A percentile compares a stretch with the other conserved stretches of the same genome.
These are phyloP conservation scores for Aspergillus calidoustus DNA, from an alignment of 2,329 filamentous ascomycete genomes.

Conservation along the genomic window DNA sequence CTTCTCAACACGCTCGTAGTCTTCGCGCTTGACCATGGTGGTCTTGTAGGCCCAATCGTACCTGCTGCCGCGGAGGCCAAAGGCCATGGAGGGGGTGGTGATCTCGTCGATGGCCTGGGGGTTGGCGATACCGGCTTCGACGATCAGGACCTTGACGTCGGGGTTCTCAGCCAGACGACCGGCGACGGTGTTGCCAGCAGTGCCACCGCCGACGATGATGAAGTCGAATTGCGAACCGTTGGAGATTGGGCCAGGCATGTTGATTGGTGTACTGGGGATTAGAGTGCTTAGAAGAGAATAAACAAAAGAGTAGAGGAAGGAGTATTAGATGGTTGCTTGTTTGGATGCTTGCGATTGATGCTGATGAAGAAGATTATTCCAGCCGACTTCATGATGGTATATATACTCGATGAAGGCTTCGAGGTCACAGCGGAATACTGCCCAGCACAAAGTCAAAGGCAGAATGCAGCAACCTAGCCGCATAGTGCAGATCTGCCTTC, in stretches of 20 bases:
- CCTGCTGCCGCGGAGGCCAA: slow-evolving; percentile 60
- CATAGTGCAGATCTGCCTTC: not conserved
- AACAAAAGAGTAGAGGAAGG: not conserved
- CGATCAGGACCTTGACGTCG: slow-evolving; percentile 46
- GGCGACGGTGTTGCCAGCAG: slow-evolving; percentile 47
- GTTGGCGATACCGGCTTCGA: slow-evolving; percentile 48
- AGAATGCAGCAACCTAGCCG: not conserved
- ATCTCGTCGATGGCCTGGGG: slow-evolving; percentile 57
- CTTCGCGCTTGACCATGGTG: slow-evolving; percentile 59
- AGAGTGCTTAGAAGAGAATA: not conserved
- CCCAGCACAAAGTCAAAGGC: not conserved
- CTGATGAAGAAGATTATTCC: not conserved
- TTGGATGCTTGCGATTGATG: not conserved
- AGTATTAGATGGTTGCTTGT: not conserved
- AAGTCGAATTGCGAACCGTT: slow-evolving; percentile 29
- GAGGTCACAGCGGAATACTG: not conserved
- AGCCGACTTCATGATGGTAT: not conserved
- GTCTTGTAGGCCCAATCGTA: slow-evolving; percentile 68
- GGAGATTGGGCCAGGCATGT: not conserved
- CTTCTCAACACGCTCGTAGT: slow-evolving; percentile 66
- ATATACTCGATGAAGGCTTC: not conserved
- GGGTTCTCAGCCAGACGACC: slow-evolving; percentile 58
- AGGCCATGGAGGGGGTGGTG: slow-evolving; percentile 60
- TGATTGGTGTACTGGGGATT: not conserved
- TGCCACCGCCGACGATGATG: slow-evolving; percentile 44